These are phyloP conservation scores for Begonia masoniana DNA, from an alignment of 306 rosid genomes.

Conservation along the genomic window DNA sequence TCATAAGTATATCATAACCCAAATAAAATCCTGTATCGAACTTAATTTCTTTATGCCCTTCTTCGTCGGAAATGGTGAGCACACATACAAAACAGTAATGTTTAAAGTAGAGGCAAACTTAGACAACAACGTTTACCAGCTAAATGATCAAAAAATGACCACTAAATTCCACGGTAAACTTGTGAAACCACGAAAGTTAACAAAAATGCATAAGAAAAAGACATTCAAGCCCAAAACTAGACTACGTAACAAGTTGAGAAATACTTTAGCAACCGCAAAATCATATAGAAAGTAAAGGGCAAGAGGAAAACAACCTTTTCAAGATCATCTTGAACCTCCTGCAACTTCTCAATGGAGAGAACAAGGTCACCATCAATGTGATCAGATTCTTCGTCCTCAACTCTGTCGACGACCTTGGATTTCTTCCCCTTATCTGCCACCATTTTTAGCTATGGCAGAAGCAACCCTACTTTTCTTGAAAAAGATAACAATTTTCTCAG, in stretches of 20 bases:
- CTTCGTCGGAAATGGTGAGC: no score
- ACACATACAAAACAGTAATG: no score
- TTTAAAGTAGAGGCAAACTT: no score
- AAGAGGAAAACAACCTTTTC: conserved; percentile 30
- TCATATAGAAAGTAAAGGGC: not conserved
- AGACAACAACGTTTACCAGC: no score
- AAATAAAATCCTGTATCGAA: no score
- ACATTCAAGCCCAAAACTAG: not conserved
- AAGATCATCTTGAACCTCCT: conserved; percentile 47
- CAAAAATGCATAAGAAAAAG: not conserved
- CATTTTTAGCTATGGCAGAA: conserved; percentile 4
- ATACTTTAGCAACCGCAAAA: not conserved
- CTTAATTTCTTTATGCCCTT: no score
- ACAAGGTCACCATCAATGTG: conserved; percentile 28
- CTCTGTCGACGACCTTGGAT: conserved; percentile 17
- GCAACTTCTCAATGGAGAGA: conserved; percentile 33
- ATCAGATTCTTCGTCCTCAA: conserved; percentile 21
- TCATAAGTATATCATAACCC: no score
- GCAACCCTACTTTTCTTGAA: conserved; percentile 5
- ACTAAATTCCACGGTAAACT: not conserved
- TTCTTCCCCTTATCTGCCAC: conserved; percentile 25
- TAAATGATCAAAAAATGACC: no score
- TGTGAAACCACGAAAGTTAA: not conserved
- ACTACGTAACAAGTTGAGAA: not conserved
- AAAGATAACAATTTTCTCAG: not conserved